Evolutionary conservation across 2,329 filamentous ascomycete species (phyloP).

Genomic region (Neurospora sp.): DNA sequence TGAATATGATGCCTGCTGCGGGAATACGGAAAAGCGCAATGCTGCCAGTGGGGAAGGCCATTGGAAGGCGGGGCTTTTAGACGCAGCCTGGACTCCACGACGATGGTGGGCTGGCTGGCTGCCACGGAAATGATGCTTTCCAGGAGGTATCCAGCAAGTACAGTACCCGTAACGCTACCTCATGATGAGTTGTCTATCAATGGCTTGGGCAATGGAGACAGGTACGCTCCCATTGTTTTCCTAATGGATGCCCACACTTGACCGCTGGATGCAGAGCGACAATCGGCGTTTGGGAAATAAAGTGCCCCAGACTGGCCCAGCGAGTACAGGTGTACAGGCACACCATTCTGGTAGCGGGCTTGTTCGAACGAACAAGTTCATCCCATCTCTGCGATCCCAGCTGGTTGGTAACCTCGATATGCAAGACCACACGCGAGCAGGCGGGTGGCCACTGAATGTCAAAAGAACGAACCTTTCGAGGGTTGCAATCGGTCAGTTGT

Average conservation of each 20-base stretch:
- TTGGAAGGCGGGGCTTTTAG: neutral
- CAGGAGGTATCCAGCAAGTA: neutral
- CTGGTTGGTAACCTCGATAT: neutral
- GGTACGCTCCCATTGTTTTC: neutral
- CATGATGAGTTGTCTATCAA: neutral
- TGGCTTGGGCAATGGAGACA: neutral
- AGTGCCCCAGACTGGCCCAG: neutral
- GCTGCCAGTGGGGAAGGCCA: neutral
- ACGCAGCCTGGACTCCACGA: neutral
- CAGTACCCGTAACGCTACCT: neutral
- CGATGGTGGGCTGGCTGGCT: neutral
- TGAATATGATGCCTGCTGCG: neutral
- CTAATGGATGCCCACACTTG: neutral
- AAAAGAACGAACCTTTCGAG: neutral
- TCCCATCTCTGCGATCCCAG: neutral
- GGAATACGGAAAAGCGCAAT: neutral
- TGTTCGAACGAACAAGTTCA: neutral
- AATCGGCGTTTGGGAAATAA: neutral
- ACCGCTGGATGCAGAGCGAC: neutral
- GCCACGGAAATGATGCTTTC: neutral
- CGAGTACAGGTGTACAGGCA: neutral
- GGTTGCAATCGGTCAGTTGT: conserved; percentile 8
- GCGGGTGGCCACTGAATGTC: neutral
- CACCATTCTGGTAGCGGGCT: neutral
- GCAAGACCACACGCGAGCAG: neutral